phyloP scores from a whole-genome alignment of 257 asterid species.

The Solanum clarkiae region DNA sequence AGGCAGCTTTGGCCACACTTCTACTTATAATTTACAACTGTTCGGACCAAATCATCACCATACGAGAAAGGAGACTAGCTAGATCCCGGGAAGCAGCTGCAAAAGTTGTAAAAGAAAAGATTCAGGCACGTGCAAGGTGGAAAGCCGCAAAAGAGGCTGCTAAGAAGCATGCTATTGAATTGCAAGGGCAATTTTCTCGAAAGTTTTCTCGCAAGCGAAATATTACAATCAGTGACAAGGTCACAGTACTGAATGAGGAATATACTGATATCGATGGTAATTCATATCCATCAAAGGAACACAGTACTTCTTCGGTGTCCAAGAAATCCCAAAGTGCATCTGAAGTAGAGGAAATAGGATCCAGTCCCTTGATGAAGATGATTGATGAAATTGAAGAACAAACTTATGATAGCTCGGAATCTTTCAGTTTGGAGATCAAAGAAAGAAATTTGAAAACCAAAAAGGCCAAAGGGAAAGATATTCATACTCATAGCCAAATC shows the following conservation, averaged over 20 bases:
- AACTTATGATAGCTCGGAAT: conserved; percentile 17
- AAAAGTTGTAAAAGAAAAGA: conserved; percentile 60
- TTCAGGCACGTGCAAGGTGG: conserved; percentile 87
- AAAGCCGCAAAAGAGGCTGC: conserved; percentile 83
- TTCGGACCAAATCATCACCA: conserved; percentile 75
- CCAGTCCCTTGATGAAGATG: conserved; percentile 16
- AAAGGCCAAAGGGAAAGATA: conserved; percentile 36
- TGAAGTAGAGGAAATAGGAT: conserved; percentile 17
- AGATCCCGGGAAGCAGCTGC: conserved; percentile 91
- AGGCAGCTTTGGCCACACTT: conserved; percentile 82
- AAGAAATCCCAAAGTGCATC: neutral
- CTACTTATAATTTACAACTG: conserved; percentile 78
- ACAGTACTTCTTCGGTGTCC: conserved; percentile 6
- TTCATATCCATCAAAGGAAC: conserved; percentile 3
- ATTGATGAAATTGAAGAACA: conserved; percentile 36
- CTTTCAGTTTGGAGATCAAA: conserved; percentile 19
- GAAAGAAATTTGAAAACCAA: conserved; percentile 18
- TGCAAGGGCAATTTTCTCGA: conserved; percentile 58
- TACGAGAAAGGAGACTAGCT: conserved; percentile 76
- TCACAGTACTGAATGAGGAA: conserved; percentile 20
- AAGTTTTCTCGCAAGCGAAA: conserved; percentile 44
- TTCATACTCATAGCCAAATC: conserved; percentile 64
- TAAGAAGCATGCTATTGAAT: conserved; percentile 58
- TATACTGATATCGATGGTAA: neutral
- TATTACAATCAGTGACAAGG: conserved; percentile 21